Percentiles rank a stretch among this genome's conserved stretches.
Conservation (phyloP, 2,329 filamentous ascomycete species). For the Cercospora beticola region DNA sequence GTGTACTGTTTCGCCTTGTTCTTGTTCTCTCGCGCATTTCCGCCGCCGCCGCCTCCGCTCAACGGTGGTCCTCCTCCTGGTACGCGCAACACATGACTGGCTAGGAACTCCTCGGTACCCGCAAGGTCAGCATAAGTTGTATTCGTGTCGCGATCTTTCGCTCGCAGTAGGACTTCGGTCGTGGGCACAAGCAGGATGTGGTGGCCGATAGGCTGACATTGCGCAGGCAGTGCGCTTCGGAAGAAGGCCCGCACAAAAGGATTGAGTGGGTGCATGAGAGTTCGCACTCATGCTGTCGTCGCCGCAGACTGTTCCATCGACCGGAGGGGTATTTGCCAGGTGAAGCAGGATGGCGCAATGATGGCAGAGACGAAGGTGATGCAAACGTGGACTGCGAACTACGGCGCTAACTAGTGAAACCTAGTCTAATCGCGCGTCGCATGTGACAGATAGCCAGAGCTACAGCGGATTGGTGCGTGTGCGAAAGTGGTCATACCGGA, state of each 20-base stretch:
- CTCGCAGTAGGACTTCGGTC: conserved; percentile 85
- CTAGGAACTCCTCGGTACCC: conserved; percentile 88
- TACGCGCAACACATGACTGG: conserved; percentile 92
- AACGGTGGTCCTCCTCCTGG: conserved; percentile 54
- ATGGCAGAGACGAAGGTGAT: neutral
- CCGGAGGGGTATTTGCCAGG: neutral
- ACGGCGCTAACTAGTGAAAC: conserved; percentile 2
- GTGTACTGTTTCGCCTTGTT: conserved; percentile 93
- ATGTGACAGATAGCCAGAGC: conserved; percentile 4
- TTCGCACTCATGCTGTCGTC: conserved; percentile 15
- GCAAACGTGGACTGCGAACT: neutral
- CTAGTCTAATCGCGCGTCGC: conserved; percentile 4
- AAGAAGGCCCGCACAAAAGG: conserved; percentile 98
- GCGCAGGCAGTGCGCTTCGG: conserved; percentile 85
- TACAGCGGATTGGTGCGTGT: neutral
- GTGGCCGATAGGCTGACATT: conserved; percentile 88
- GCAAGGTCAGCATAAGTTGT: conserved; percentile 75
- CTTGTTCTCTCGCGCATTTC: conserved; percentile 72
- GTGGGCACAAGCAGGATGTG: conserved; percentile 92
- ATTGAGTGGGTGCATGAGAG: conserved; percentile 69
- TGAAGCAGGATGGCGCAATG: neutral
- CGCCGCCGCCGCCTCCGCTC: conserved; percentile 51
- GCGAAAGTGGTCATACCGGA: neutral
- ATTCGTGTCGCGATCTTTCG: conserved; percentile 83
- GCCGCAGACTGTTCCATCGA: neutral